A percentile compares a stretch with the other conserved stretches of the same genome.
phyloP scores from a whole-genome alignment of 2,329 filamentous ascomycete genomes.

The Aspergillus melleus region DNA sequence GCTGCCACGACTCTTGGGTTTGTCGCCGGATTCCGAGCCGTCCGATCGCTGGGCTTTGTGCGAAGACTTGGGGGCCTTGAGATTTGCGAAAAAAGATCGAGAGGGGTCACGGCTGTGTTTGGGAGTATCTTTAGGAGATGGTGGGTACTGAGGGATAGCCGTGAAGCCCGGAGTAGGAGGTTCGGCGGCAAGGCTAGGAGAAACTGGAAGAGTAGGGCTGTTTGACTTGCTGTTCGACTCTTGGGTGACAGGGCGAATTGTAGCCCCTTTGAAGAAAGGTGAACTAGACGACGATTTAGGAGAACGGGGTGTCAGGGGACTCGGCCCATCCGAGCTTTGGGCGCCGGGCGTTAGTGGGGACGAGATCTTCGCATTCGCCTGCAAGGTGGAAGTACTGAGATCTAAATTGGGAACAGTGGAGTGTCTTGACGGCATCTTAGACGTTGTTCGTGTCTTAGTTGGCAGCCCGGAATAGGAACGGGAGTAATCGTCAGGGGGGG shows the following conservation, averaged over 20 bases:
- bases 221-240: conserved; percentile 32
- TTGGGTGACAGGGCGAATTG: conserved; percentile 43
- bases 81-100: conserved; percentile 48
- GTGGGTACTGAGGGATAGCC: conserved; percentile 47
- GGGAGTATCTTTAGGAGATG: conserved; percentile 41
- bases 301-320: conserved; percentile 39
- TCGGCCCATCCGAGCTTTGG: conserved; percentile 36
- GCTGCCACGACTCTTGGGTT: conserved; percentile 43
- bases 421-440: conserved; percentile 39
- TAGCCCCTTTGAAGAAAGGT: conserved; percentile 38
- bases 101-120: conserved; percentile 47
- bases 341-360: conserved; percentile 36
- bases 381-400: conserved; percentile 34
- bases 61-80: conserved; percentile 48
- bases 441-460: conserved; percentile 14
- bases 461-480: conserved; percentile 2
- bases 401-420: conserved; percentile 40
- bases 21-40: conserved; percentile 36
- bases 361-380: conserved; percentile 29
- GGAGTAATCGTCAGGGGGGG: conserved; percentile 1
- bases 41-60: conserved; percentile 45
- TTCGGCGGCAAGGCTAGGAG: conserved; percentile 26
- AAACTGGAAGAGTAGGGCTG: conserved; percentile 29
- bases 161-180: conserved; percentile 45
- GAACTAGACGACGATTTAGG: conserved; percentile 40